These are phyloP conservation scores for Cercophora newfieldiana DNA, from an alignment of 495 filamentous ascomycete species.

Conservation along the genomic window DNA sequence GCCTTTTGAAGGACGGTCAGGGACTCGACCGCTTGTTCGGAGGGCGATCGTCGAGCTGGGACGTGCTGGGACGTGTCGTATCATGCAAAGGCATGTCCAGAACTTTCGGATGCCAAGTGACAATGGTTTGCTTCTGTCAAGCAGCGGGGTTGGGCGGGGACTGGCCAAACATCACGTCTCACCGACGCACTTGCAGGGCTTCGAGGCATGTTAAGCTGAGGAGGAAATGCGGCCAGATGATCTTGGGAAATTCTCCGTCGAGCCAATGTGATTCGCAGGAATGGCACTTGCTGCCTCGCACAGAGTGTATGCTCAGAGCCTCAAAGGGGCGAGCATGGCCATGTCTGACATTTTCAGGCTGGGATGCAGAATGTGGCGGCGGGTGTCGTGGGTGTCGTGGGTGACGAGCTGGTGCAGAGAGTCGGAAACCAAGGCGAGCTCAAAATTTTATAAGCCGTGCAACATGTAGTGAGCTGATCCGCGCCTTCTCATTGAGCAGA, in stretches of 20 bases:
- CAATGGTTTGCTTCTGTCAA: neutral
- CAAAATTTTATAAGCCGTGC: neutral
- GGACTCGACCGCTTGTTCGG: neutral
- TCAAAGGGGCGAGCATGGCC: neutral
- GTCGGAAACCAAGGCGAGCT: neutral
- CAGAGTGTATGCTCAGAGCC: neutral
- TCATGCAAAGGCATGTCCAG: neutral
- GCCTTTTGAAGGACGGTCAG: neutral
- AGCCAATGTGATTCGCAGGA: neutral
- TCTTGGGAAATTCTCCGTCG: neutral
- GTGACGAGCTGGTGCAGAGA: neutral
- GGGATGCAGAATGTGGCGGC: conserved; percentile 14
- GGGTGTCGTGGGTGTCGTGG: neutral
- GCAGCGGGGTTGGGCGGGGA: neutral
- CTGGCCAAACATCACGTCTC: neutral
- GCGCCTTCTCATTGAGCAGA: neutral
- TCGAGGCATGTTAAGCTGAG: neutral
- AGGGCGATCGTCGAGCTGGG: neutral
- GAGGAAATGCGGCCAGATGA: neutral
- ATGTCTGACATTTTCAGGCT: conserved; percentile 10
- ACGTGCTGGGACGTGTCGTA: no score
- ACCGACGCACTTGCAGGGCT: neutral
- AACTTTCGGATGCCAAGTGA: neutral
- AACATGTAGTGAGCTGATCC: neutral
- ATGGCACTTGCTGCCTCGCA: neutral